A percentile compares a stretch with the other conserved stretches of the same genome.
These are phyloP conservation scores for Leccinum brunneo-olivaceum DNA, from an alignment of 1,284 basidiomycete genomes.

Conservation along the genomic window DNA sequence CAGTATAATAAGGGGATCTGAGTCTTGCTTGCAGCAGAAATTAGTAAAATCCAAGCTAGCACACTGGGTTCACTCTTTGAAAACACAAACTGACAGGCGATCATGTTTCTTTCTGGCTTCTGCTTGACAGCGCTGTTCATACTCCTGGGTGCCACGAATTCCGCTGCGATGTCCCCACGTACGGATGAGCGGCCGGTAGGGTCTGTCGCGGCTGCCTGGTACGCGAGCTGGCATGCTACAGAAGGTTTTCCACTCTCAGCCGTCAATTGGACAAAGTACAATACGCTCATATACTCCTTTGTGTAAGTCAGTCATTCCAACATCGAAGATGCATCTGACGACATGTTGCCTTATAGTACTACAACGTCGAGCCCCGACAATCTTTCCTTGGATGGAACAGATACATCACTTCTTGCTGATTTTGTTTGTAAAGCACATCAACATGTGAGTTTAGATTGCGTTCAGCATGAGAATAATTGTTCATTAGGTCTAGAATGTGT, in stretches of 20 bases:
- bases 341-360: conserved; percentile 22
- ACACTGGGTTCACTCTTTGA: background rate
- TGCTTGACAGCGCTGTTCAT: conserved; percentile 9
- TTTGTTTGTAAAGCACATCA: conserved; percentile 47
- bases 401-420: conserved; percentile 37
- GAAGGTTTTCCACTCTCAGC: too few species aligned
- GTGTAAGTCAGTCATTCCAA: conserved; percentile 11
- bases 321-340: background rate
- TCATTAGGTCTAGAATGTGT: too few species aligned
- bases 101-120: conserved; percentile 10
- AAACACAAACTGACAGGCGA: background rate
- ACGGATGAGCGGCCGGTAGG: background rate
- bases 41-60: background rate
- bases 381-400: conserved; percentile 36
- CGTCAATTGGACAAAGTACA: too few species aligned
- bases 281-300: too few species aligned
- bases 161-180: background rate
- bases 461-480: too few species aligned
- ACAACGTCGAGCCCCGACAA: conserved; percentile 38
- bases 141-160: conserved; percentile 3
- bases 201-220: conserved; percentile 23
- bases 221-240: too few species aligned
- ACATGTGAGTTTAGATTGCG: conserved; percentile 31
- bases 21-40: background rate
- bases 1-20: background rate